phyloP scores from a whole-genome alignment of 495 filamentous ascomycete genomes.

The Elasticomyces elasticus region DNA sequence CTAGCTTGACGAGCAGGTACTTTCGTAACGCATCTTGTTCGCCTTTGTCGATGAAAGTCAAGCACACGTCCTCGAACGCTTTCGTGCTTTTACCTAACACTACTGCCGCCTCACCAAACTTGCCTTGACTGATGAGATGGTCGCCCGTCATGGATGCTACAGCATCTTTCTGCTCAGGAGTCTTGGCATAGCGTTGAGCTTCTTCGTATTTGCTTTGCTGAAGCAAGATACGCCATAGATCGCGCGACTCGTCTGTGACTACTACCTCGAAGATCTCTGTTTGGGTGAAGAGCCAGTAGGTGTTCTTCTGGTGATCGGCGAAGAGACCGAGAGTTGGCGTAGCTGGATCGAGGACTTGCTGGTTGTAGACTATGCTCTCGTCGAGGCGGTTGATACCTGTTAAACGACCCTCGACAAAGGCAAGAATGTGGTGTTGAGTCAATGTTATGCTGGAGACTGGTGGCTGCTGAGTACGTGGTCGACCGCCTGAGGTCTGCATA shows the following conservation, averaged over 20 bases:
- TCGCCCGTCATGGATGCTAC: conserved; percentile 87
- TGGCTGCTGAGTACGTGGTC: conserved; percentile 54
- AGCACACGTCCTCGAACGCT: conserved; percentile 85
- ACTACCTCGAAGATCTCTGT: conserved; percentile 89
- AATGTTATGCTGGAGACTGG: conserved; percentile 70
- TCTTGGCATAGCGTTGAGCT: conserved; percentile 70
- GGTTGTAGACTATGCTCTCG: conserved; percentile 73
- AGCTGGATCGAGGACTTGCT: conserved; percentile 69
- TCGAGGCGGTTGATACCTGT: conserved; percentile 79
- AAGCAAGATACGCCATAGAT: conserved; percentile 89
- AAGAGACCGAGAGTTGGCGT: conserved; percentile 70
- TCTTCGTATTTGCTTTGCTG: conserved; percentile 75
- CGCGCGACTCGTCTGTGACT: conserved; percentile 77
- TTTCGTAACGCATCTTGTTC: conserved; percentile 86
- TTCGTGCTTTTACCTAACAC: conserved; percentile 94
- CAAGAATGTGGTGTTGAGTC: conserved; percentile 88
- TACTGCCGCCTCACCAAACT: conserved; percentile 72
- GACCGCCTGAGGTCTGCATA: conserved; percentile 52
- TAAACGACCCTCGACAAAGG: conserved; percentile 68
- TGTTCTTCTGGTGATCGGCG: conserved; percentile 83
- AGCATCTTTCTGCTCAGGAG: conserved; percentile 67
- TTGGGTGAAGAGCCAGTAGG: conserved; percentile 89
- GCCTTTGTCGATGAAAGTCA: conserved; percentile 78
- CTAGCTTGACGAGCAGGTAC: conserved; percentile 78
- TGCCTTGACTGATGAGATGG: conserved; percentile 65